Conservation (phyloP, 2,329 filamentous ascomycete species). For the Nothomitra cinnamomea region DNA sequence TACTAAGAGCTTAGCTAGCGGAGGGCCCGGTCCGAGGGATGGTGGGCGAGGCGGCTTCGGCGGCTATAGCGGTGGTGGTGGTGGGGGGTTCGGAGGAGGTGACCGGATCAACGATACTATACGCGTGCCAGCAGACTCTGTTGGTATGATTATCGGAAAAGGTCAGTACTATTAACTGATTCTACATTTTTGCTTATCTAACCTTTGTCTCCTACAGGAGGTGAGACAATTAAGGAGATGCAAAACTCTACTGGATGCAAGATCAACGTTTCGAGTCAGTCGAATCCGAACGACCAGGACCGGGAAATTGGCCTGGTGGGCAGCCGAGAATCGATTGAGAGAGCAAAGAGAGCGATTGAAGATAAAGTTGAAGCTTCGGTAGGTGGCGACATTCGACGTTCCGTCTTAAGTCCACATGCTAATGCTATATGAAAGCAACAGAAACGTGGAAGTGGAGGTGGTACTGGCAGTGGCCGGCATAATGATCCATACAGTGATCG, state of each 20-base stretch:
- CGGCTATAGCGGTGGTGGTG: conserved; percentile 20
- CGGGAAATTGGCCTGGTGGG: conserved; percentile 79
- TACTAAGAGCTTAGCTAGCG: conserved; percentile 34
- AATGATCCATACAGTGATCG: conserved; percentile 21
- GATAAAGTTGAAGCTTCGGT: conserved; percentile 86
- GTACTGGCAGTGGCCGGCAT: conserved; percentile 22
- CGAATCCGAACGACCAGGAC: conserved; percentile 46
- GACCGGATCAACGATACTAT: conserved; percentile 73
- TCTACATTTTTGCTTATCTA: conserved; percentile 11
- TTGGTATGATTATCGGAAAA: conserved; percentile 94
- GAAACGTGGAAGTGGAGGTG: conserved; percentile 21
- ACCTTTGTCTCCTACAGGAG: conserved; percentile 29
- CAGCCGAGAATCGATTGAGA: conserved; percentile 55
- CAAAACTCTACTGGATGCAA: conserved; percentile 78
- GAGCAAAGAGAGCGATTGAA: conserved; percentile 70
- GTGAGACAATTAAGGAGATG: conserved; percentile 90
- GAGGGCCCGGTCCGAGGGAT: conserved; percentile 16
- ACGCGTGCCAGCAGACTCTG: conserved; percentile 73
- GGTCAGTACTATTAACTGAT: conserved; percentile 24
- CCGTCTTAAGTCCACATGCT: background rate
- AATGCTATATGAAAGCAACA: conserved; percentile 26
- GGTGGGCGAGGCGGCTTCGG: conserved; percentile 20
- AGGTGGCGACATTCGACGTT: conserved; percentile 23
- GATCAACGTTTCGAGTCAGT: conserved; percentile 79
- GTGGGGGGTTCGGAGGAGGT: conserved; percentile 25